Evolutionary conservation across 2,329 filamentous ascomycete species (phyloP).

Genomic region (Trichoderma oligosporum): DNA sequence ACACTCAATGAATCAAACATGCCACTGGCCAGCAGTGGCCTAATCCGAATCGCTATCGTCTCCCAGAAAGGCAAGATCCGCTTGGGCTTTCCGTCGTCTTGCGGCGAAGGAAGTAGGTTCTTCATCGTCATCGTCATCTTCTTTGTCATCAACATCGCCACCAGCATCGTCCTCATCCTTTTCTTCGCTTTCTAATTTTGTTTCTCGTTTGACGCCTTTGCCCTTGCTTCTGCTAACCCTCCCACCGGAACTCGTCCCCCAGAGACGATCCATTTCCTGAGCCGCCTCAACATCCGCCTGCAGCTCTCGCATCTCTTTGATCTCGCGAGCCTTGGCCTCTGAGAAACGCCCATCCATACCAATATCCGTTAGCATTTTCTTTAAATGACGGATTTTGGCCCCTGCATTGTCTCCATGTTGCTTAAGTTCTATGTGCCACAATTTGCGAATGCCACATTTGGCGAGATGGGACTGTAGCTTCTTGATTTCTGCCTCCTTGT

Average conservation of each 20-base stretch:
- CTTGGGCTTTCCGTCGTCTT: conserved; percentile 46
- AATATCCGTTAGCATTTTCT: conserved; percentile 69
- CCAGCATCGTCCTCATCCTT: conserved; percentile 28
- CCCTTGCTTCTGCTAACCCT: conserved; percentile 41
- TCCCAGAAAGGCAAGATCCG: conserved; percentile 62
- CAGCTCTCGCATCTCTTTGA: conserved; percentile 83
- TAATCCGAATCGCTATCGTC: conserved; percentile 64
- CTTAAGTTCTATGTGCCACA: conserved; percentile 84
- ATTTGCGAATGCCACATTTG: conserved; percentile 88
- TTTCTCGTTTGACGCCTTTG: conserved; percentile 28
- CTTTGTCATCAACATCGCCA: conserved; percentile 30
- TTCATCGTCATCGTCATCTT: conserved; percentile 30
- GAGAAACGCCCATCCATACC: conserved; percentile 91
- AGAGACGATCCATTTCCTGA: conserved; percentile 72
- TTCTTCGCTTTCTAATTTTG: conserved; percentile 30
- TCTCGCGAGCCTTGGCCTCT: conserved; percentile 75
- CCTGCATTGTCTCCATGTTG: conserved; percentile 65
- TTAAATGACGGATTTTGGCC: conserved; percentile 80
- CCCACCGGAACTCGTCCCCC: conserved; percentile 56
- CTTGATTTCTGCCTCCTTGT: conserved; percentile 78
- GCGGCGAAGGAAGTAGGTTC: conserved; percentile 38
- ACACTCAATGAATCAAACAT: neutral
- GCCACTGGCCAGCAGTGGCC: conserved; percentile 17
- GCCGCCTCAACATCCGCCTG: conserved; percentile 80
- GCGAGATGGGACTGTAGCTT: conserved; percentile 78